phyloP scores from a whole-genome alignment of 2,329 filamentous ascomycete species.

The Phoma herbarum region DNA sequence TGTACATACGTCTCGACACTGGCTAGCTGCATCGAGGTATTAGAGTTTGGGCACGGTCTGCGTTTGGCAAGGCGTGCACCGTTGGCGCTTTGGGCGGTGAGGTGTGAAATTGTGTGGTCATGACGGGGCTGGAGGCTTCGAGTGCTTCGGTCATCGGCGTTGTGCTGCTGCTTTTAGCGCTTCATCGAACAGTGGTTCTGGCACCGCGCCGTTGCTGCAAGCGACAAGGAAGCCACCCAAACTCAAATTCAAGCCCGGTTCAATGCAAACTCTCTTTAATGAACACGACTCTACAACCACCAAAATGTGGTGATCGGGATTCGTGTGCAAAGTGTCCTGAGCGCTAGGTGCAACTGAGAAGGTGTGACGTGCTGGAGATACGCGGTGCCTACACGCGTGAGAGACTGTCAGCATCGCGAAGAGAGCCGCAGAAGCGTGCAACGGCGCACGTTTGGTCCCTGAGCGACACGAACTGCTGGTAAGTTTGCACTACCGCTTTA shows the following conservation, averaged over 20 bases:
- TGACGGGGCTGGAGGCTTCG: neutral
- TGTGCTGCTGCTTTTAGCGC: slow-evolving; percentile 9
- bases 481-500: slow-evolving; percentile 4
- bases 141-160: slow-evolving; percentile 4
- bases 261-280: slow-evolving; percentile 10
- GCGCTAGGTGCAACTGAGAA: neutral
- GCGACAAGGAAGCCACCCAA: slow-evolving; percentile 4
- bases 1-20: neutral
- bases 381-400: neutral
- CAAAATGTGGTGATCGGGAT: neutral
- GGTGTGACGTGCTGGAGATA: neutral
- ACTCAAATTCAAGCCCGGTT: neutral
- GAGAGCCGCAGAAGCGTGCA: neutral
- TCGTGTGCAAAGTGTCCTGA: neutral
- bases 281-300: neutral
- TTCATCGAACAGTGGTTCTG: slow-evolving; percentile 3
- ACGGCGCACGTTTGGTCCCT: slow-evolving; percentile 1
- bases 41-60: slow-evolving; percentile 5
- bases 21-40: neutral
- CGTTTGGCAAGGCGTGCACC: slow-evolving; percentile 8
- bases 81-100: slow-evolving; percentile 9
- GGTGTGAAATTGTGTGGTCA: neutral
- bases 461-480: neutral
- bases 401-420: neutral
- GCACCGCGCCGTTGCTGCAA: slow-evolving; percentile 15